Conservation (phyloP, 352 stramenopile species). For the Hyaloperonospora brassicae region DNA sequence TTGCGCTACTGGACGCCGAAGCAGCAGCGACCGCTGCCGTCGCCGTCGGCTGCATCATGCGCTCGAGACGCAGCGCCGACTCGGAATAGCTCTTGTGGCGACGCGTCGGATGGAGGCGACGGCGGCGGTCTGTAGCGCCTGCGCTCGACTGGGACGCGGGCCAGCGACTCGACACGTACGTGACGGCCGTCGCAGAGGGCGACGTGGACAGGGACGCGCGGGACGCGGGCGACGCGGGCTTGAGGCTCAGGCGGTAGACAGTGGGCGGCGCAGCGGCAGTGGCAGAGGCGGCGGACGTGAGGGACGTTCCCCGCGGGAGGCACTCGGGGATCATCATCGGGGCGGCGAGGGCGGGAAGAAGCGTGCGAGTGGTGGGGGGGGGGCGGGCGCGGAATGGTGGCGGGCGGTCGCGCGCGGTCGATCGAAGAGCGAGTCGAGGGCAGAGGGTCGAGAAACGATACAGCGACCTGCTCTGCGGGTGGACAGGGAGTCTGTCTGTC, state of each 20-base stretch:
- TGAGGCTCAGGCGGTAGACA: conserved; percentile 36
- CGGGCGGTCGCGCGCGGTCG: too few species aligned
- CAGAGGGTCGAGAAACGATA: conserved; percentile 23
- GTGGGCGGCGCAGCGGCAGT: conserved; percentile 17
- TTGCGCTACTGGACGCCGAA: too few species aligned
- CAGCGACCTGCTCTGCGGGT: conserved; percentile 14
- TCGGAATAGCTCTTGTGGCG: conserved; percentile 66
- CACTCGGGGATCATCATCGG: conserved; percentile 43
- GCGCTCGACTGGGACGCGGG: too few species aligned
- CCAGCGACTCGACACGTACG: conserved; percentile 15
- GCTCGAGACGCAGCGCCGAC: conserved; percentile 42
- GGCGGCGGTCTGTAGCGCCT: conserved; percentile 5
- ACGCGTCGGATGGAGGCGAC: conserved; percentile 3
- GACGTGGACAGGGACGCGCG: conserved; percentile 9
- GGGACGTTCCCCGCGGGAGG: conserved; percentile 31
- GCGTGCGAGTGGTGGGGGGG: background rate
- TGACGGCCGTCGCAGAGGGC: conserved; percentile 11
- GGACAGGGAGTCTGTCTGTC: conserved; percentile 1
- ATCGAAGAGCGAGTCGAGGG: too few species aligned
- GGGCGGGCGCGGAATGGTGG: conserved; percentile 1
- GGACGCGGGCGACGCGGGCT: conserved; percentile 20
- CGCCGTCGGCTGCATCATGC: conserved; percentile 22
- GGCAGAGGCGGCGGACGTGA: conserved; percentile 19
- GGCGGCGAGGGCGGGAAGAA: background rate
- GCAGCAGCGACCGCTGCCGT: conserved; percentile 1